Conservation (phyloP, 192 early-diverging fungal genomes). For the Endogone sp. region DNA sequence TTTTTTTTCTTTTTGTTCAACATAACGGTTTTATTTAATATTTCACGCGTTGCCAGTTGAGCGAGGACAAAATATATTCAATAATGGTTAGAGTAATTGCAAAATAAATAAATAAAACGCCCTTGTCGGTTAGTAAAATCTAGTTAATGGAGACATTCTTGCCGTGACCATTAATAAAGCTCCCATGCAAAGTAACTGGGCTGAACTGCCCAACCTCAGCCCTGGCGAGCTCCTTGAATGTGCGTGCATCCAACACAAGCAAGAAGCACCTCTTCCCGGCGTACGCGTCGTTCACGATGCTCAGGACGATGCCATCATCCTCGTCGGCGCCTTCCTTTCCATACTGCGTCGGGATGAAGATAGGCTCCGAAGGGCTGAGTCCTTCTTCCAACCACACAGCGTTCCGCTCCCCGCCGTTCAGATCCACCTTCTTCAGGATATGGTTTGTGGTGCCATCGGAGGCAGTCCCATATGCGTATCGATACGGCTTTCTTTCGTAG, state of each 20-base stretch:
- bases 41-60: too few species aligned
- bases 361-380: conserved; percentile 27
- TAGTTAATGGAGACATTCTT: too few species aligned
- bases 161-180: conserved; percentile 20
- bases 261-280: conserved; percentile 16
- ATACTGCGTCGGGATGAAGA: conserved; percentile 31
- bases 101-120: too few species aligned
- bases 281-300: conserved; percentile 17
- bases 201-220: conserved; percentile 15
- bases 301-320: conserved; percentile 31
- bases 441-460: conserved; percentile 17
- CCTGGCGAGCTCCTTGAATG: conserved; percentile 22
- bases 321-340: conserved; percentile 20
- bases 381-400: conserved; percentile 29
- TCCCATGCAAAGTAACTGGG: conserved; percentile 15
- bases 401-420: conserved; percentile 13
- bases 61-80: too few species aligned
- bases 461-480: conserved; percentile 30
- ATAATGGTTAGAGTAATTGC: too few species aligned
- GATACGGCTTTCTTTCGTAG: conserved; percentile 20
- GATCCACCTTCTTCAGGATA: conserved; percentile 28
- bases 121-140: too few species aligned
- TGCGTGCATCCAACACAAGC: conserved; percentile 25
- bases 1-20: too few species aligned
- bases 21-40: too few species aligned